These are phyloP conservation scores for Chlorella ohadii DNA, from an alignment of 139 green algal genomes.

Conservation along the genomic window DNA sequence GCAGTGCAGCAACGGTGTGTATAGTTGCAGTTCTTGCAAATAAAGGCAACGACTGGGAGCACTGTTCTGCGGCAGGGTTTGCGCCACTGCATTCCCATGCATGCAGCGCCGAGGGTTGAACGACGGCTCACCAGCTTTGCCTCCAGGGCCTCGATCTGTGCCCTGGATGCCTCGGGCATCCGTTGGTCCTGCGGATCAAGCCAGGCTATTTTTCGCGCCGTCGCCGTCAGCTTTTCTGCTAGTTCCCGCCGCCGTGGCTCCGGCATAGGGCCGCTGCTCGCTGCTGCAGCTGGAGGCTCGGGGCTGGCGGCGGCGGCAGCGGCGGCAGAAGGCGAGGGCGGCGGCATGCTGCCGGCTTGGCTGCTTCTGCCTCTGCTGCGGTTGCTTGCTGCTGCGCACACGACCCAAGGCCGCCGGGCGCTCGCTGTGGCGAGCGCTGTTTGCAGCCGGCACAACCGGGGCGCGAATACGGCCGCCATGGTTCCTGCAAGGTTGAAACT, in stretches of 20 bases:
- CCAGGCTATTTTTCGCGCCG: slow-evolving; percentile 12
- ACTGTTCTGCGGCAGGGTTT: too few relatives aligned
- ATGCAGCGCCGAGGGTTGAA: too few relatives aligned
- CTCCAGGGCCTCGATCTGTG: not conserved
- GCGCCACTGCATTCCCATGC: too few relatives aligned
- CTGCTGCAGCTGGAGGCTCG: not conserved
- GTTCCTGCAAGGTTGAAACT: too few relatives aligned
- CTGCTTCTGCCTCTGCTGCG: not conserved
- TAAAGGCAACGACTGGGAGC: too few relatives aligned
- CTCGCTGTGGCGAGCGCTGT: too few relatives aligned
- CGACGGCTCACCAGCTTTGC: not conserved
- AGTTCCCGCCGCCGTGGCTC: not conserved
- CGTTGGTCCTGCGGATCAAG: not conserved
- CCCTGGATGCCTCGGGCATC: not conserved
- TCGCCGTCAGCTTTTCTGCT: slow-evolving; percentile 11
- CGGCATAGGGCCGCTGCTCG: not conserved
- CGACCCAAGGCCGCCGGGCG: not conserved
- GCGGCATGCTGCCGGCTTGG: not conserved
- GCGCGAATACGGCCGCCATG: too few relatives aligned
- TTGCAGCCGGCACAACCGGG: too few relatives aligned
- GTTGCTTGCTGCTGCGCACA: not conserved
- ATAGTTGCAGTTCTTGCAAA: too few relatives aligned
- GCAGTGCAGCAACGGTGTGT: too few relatives aligned
- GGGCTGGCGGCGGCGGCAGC: not conserved
- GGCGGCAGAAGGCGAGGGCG: not conserved